Percentiles rank a stretch among this genome's conserved stretches.
phyloP scores from a whole-genome alignment of 371 early-diverging fungal species.

The Mucor racemosus region DNA sequence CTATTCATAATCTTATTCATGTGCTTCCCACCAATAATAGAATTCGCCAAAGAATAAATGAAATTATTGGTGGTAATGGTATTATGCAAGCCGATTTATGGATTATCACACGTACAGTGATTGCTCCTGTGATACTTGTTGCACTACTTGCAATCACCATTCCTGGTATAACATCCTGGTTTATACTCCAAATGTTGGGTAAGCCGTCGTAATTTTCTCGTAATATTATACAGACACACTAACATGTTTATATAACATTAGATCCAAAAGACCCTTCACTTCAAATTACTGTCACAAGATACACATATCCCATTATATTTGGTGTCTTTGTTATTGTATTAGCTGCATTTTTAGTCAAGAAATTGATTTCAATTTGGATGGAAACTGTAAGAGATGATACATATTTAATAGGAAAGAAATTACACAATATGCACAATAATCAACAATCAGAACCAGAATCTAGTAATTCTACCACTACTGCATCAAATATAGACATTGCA shows the following conservation, averaged over 20 bases:
- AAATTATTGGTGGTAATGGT: slow-evolving; percentile 33
- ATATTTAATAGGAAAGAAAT: slow-evolving; percentile 66
- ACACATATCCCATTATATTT: slow-evolving; percentile 32
- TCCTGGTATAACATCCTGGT: slow-evolving; percentile 29
- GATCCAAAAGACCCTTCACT: slow-evolving; percentile 23
- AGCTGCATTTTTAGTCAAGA: slow-evolving; percentile 16
- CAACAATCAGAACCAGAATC: background rate
- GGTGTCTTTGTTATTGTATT: slow-evolving; percentile 14
- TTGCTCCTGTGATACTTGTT: slow-evolving; percentile 36
- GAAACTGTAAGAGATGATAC: slow-evolving; percentile 68
- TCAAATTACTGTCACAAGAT: slow-evolving; percentile 27
- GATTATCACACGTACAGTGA: slow-evolving; percentile 36
- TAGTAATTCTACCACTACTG: background rate
- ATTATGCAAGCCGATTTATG: slow-evolving; percentile 32
- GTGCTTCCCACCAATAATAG: slow-evolving; percentile 51
- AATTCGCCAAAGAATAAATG: slow-evolving; percentile 37
- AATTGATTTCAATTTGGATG: slow-evolving; percentile 55
- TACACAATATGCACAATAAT: slow-evolving; percentile 61
- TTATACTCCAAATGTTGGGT: slow-evolving; percentile 27
- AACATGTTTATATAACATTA: slow-evolving; percentile 4
- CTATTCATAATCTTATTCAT: slow-evolving; percentile 50
- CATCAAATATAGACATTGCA: slow-evolving; percentile 10
- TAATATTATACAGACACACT: background rate
- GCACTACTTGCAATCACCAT: slow-evolving; percentile 23
- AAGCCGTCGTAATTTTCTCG: background rate